Evolutionary conservation across 1,284 basidiomycete species (phyloP), one percentile per base, ranked within the genome.

Genomic region (Schizophyllum amplum): DNA sequence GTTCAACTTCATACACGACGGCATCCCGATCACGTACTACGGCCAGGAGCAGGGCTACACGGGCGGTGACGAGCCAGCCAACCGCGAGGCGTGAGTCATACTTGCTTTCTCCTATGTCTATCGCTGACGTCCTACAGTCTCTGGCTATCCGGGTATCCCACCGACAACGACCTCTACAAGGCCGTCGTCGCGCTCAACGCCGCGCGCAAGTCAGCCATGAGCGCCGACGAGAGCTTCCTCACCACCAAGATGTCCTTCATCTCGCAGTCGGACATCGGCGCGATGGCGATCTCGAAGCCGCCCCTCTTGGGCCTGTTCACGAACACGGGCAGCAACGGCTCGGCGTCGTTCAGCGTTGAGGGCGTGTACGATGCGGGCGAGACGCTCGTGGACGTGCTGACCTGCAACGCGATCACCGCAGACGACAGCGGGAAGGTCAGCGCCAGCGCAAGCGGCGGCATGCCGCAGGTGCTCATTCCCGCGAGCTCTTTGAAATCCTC

Each of bases 1-100:
- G 22, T 79, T 75, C 75, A 66, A 80, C 64, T 71, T 82, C 64
- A 65, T 81, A 64, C 67, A 80, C 23, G 78, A 82, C 57, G 84
- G 85, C 33, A 78, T 90, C 51, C 87, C 87, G 0, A 79, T 84
- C 51, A 64, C 87, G 51, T 90, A 89, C 68, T 87, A 88, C 62
- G 88, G 88, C 57, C 85, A 87, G 65, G 86, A 87, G 65, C 86
- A 87, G 66, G 77, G 79, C n/a, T 76, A 82, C 59, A 64, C 68
- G 27, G 86, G 86, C 4, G 73, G 71, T 26, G 68, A 64, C 11
- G 77, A 81, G 62, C 86, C 84, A 5, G 70, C 62, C 20, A 86
- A 84, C 62, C 84, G 83, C 53, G 84, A 86, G 69, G 79, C 84
- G 81, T 82, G 61, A 67, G 78, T 21, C 33, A 5, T 6, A 24